A percentile compares a stretch with the other conserved stretches of the same genome.
Evolutionary conservation across 306 rosid species (phyloP).

Genomic region (Cucurbita ficifolia): DNA sequence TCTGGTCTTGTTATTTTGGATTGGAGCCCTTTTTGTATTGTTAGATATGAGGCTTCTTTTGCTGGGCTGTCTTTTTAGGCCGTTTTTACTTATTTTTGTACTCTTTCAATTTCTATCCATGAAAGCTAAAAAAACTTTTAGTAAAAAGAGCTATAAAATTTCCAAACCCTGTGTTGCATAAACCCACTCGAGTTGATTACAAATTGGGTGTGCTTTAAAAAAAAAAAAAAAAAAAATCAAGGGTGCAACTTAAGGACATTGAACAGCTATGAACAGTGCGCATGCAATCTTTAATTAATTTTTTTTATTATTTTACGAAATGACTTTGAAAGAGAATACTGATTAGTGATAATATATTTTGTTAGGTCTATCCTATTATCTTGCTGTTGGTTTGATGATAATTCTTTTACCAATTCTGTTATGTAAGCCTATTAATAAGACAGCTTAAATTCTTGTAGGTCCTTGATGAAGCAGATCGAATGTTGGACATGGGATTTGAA

Average conservation of each 20-base stretch:
- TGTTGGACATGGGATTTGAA: constrained; percentile 98
- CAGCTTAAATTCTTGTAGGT: constrained; percentile 31
- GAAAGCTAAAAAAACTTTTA: background rate
- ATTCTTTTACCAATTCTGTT: background rate
- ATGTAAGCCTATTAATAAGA: background rate
- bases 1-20: background rate
- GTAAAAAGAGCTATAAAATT: background rate
- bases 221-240: background rate
- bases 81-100: background rate
- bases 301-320: background rate
- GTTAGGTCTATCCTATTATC: background rate
- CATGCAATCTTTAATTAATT: background rate
- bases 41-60: background rate
- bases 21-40: background rate
- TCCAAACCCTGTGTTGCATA: background rate
- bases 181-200: background rate
- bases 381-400: background rate
- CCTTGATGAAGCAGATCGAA: constrained; percentile 96
- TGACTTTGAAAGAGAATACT: background rate
- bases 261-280: background rate
- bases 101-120: background rate
- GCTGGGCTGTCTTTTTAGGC: background rate
- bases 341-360: background rate
- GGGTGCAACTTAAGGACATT: background rate
- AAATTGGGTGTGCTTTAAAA: background rate